A percentile compares a stretch with the other conserved stretches of the same genome.
Evolutionary conservation across 345 rosid species (phyloP).

Genomic region (Cardamine chenopodiifolia): DNA sequence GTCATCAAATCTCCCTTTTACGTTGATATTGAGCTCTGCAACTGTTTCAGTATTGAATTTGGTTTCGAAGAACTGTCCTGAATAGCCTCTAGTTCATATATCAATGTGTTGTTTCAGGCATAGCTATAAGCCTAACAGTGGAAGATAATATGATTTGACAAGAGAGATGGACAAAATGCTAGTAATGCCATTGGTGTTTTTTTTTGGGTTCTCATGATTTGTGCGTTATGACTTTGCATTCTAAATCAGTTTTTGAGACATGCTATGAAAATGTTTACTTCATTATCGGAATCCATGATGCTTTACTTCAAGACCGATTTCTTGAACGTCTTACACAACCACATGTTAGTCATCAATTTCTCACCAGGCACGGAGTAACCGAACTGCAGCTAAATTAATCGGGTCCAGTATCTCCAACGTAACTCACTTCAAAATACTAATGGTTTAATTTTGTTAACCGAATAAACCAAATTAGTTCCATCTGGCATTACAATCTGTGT

Average conservation of each 20-base stretch:
- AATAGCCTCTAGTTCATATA: not conserved
- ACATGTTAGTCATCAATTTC: not conserved
- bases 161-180: not conserved
- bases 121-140: not conserved
- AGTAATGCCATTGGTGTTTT: not conserved
- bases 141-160: not conserved
- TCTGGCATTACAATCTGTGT: not conserved
- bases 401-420: not conserved
- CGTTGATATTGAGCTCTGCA: slow-evolving; percentile 11
- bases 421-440: not conserved
- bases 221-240: not conserved
- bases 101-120: not conserved
- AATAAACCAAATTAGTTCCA: not conserved
- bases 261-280: not conserved
- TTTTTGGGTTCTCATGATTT: not conserved
- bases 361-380: not conserved
- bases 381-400: not conserved
- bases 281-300: not conserved
- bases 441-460: not conserved
- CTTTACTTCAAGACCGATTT: not conserved
- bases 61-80: not conserved
- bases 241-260: not conserved
- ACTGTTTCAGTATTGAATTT: not conserved
- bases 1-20: not conserved
- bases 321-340: not conserved